Conservation (phyloP, 345 rosid species). For the Camelina hispida region DNA sequence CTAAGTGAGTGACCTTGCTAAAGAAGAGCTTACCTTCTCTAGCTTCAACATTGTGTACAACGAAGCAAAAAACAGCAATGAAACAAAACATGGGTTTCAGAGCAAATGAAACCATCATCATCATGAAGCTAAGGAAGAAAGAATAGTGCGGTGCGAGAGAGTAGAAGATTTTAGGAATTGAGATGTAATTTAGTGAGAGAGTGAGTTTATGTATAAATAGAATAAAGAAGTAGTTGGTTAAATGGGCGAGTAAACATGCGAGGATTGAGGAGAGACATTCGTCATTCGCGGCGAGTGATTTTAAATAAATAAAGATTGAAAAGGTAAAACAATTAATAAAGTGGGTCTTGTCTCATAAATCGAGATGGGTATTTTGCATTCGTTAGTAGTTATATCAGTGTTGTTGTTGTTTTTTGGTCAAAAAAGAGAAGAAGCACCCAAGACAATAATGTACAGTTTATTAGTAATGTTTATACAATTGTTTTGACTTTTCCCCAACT, state of each 20-base stretch:
- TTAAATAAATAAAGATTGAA: neutral
- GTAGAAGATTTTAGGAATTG: slow-evolving; percentile 9
- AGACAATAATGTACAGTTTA: slow-evolving; percentile 9
- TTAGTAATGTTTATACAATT: neutral
- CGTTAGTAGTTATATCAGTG: neutral
- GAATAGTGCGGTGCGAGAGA: neutral
- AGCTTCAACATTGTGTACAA: slow-evolving; percentile 47
- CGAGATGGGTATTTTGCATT: slow-evolving; percentile 11
- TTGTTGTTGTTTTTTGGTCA: neutral
- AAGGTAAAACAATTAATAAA: slow-evolving; percentile 4
- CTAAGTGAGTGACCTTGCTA: slow-evolving; percentile 56
- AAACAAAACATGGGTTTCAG: slow-evolving; percentile 29
- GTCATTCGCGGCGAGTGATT: slow-evolving; percentile 42
- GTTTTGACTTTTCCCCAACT: slow-evolving; percentile 22
- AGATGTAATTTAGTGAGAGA: slow-evolving; percentile 27
- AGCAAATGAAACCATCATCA: slow-evolving; percentile 52
- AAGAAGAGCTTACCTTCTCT: slow-evolving; percentile 67
- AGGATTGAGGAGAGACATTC: slow-evolving; percentile 58
- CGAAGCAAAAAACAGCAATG: slow-evolving; percentile 37
- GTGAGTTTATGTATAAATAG: slow-evolving; percentile 42
- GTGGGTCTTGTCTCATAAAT: slow-evolving; percentile 21
- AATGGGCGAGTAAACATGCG: slow-evolving; percentile 51
- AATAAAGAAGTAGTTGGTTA: neutral
- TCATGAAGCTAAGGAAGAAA: no score
- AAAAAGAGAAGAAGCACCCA: slow-evolving; percentile 18